A percentile compares a stretch with the other conserved stretches of the same genome.
Evolutionary conservation across 805 yeast genomes (phyloP).

Genomic region (Ogataea trehalophila): DNA sequence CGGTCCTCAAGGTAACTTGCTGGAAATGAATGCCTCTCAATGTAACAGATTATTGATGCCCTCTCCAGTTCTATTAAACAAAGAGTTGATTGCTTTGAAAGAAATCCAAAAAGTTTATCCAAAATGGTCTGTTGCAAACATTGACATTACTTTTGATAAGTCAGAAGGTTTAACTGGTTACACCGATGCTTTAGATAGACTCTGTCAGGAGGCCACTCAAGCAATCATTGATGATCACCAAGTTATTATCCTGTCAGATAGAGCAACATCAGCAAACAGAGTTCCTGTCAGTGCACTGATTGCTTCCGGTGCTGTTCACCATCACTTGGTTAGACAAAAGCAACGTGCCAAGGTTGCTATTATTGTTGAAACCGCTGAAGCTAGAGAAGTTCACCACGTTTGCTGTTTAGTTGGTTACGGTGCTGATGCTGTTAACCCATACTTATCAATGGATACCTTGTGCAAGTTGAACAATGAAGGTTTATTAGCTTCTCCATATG

Average conservation of each 20-base stretch:
- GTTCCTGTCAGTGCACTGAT: conserved; percentile 82
- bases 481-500: conserved; percentile 42
- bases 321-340: conserved; percentile 90
- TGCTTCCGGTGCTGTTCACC: conserved; percentile 97
- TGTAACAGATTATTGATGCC: conserved; percentile 81
- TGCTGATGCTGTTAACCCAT: conserved; percentile 94
- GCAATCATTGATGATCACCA: conserved; percentile 75
- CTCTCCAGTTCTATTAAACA: conserved; percentile 74
- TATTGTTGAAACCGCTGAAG: conserved; percentile 91
- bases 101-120: conserved; percentile 75
- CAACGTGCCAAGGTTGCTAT: conserved; percentile 94
- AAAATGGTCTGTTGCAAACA: conserved; percentile 73
- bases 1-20: conserved; percentile 96
- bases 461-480: conserved; percentile 80
- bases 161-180: conserved; percentile 84
- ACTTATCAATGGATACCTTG: conserved; percentile 85
- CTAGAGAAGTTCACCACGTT: conserved; percentile 94
- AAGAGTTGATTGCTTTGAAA: conserved; percentile 70
- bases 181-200: conserved; percentile 74
- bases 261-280: conserved; percentile 51
- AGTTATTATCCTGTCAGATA: conserved; percentile 74
- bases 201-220: conserved; percentile 81
- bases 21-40: conserved; percentile 89
- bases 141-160: conserved; percentile 86
- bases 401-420: conserved; percentile 95